Base-by-base conservation (phyloP, 257 asterid genomes). In the Pogostemon cablin region DNA sequence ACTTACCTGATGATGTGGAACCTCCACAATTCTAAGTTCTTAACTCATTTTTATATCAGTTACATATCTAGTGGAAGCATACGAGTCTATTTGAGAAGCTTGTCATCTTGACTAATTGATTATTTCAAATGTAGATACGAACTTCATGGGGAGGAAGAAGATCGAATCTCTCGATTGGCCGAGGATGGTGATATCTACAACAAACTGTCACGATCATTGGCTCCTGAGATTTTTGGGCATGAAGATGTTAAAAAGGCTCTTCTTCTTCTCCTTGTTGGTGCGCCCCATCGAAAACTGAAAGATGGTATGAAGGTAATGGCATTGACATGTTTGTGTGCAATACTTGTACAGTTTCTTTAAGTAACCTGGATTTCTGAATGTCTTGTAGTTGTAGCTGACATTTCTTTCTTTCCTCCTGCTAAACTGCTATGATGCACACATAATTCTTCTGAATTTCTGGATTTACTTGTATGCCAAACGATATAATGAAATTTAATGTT, bases 251-350 rank as follows among this genome's bases (percentile, higher is more conserved):
- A 89, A 75, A 90, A 93, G 75, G 97, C 97, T 41, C 96, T 90
- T 81, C 98, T 93, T 69, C 98, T 90, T 78, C 98, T 93, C 78
- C 85, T 92, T 62, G 98, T 93, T 48, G 98, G 98, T 68, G 98
- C 95, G 81, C 96, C 98, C 79, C 98, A 92, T 83, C 82, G 97
- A 61, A 87, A 90, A 77, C 78, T 93, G 67, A 93, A 90, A 85
- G 97, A 93, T 72, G 98, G 97, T 62, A 93, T 93, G 97, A 92
- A 88, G 97, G 98, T 90, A 85, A 56, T 35, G 58, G 48, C 75
- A 77, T 39, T 37, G 49, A 47, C 47, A 65, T 59, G 15, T 62
- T 44, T 58, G 40, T 61, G 12, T 64, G 54, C 25, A 71, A 55
- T n/a, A 39, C 55, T 46, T 53, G 11, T 47, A 11, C 53, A 46